phyloP scores from a whole-genome alignment of 176 grass and related monocot genomes.

The Aegilops bicornis region DNA sequence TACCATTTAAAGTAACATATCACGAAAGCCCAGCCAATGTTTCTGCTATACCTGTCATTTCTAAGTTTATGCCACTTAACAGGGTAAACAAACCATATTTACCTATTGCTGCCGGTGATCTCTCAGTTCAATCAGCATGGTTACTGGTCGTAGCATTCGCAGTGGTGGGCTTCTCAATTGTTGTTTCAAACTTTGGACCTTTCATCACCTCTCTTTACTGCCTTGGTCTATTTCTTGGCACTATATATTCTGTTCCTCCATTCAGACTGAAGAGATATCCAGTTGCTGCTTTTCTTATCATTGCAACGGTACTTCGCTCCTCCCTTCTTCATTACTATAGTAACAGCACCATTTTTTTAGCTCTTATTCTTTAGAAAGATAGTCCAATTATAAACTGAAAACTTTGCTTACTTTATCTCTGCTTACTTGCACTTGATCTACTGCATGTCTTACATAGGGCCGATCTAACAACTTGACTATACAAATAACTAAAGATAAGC shows the following conservation, averaged over 20 bases:
- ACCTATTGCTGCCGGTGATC: conserved; percentile 89
- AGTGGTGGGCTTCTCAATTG: conserved; percentile 66
- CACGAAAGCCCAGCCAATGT: not conserved
- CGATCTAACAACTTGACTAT: not conserved
- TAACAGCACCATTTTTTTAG: not conserved
- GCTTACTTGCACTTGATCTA: not conserved
- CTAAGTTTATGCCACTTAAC: conserved; percentile 32
- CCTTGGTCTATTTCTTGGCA: conserved; percentile 94
- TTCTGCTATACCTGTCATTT: conserved; percentile 6
- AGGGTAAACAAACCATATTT: conserved; percentile 99
- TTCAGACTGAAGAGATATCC: conserved; percentile 96
- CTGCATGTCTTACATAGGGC: not conserved
- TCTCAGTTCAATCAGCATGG: conserved; percentile 89
- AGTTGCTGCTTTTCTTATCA: conserved; percentile 94
- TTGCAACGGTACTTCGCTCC: conserved; percentile 69
- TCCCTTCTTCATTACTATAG: not conserved
- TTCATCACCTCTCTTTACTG: conserved; percentile 96
- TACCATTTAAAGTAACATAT: conserved; percentile 12
- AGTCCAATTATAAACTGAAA: not conserved
- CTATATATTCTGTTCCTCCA: conserved; percentile 98
- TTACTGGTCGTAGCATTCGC: conserved; percentile 75
- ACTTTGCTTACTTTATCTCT: not conserved
- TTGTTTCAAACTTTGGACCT: conserved; percentile 70
- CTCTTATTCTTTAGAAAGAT: conserved; percentile 17
- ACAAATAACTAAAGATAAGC: not conserved